Base-by-base conservation (phyloP, 495 filamentous ascomycete genomes). In the Beverwykella pulmonaria region DNA sequence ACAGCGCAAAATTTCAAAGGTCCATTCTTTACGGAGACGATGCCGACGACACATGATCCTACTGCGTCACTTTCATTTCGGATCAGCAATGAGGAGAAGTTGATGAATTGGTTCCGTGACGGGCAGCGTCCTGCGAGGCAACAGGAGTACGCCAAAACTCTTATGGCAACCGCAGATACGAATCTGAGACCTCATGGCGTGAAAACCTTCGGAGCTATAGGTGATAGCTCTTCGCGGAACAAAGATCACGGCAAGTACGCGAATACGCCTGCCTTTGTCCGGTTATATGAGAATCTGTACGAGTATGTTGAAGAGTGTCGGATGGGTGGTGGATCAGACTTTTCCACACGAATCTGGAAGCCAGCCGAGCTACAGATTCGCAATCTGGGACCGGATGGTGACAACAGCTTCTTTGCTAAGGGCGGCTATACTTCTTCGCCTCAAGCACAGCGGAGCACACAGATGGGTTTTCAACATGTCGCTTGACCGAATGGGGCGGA, bases 81-180 rank as follows among this genome's bases (percentile, higher is more conserved):
- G 15, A 41, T 41, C 14, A 26, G 36, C 56, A 52, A 67, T 19
- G 59, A 71, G 10, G 62, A 70, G 30, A 59, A 69, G 44, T 56
- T 76, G 1, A 47, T 61, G 17, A 68, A 69, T 23, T 78, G 76
- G 76, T 78, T 73, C 61, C 59, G 44, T 12, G 59, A 67, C 32
- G 71, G 71, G 7, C 74, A 70, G 44, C 75, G 60, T 9, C 73
- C 71, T 20, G 65, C 56, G 0, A 63, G 75, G 8, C 73, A 75
- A 25, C 55, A 77, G 50, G 73, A 73, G 8, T 64, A 65, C 54
- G 71, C 32, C 55, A 59, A 70, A 17, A 67, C 22, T 53, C 61
- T 75, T 52, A 72, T 68, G 55, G 52, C 41, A 22, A 53, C 62
- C 20, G 55, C 55, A 12, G 25, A 25, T 14, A 20, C 53, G 0